Evolutionary conservation across 2,329 filamentous ascomycete genomes (phyloP).

Genomic region (Dactylonectria estremocensis): DNA sequence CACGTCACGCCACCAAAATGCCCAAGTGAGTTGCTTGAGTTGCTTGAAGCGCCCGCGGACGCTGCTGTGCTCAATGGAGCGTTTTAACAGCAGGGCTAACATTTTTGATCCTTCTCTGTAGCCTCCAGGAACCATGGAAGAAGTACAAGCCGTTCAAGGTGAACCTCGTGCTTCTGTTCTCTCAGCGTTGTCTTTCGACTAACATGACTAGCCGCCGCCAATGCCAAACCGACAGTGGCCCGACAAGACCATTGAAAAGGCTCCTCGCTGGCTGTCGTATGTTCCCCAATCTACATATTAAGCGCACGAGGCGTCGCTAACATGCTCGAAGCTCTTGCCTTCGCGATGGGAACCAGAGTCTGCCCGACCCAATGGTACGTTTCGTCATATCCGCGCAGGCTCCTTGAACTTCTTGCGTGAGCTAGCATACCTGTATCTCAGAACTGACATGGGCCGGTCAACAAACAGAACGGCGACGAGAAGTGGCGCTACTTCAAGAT

Average conservation of each 20-base stretch:
- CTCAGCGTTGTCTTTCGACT: not conserved
- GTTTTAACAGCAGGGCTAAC: too few species aligned
- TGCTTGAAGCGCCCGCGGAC: too few species aligned
- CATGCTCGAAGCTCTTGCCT: constrained; percentile 29
- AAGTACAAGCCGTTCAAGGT: constrained; percentile 80
- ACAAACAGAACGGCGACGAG: constrained; percentile 85
- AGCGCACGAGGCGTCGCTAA: not conserved
- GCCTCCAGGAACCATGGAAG: constrained; percentile 82
- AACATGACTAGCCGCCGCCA: not conserved
- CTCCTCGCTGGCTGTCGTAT: constrained; percentile 92
- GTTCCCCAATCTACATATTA: constrained; percentile 57
- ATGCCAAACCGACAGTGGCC: constrained; percentile 84
- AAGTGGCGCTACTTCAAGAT: constrained; percentile 97
- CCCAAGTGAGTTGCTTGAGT: too few species aligned
- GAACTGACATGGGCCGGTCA: too few species aligned
- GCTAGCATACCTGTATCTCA: too few species aligned
- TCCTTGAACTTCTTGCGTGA: not conserved
- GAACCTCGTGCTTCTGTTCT: constrained; percentile 59
- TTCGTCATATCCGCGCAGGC: too few species aligned
- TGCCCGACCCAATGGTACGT: constrained; percentile 90
- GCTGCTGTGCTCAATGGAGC: too few species aligned
- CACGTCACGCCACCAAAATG: too few species aligned
- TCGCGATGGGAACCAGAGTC: constrained; percentile 93
- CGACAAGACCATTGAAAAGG: constrained; percentile 83
- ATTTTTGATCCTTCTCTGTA: constrained; percentile 45